Conservation (phyloP, 164 flowering plant genomes). For the Magnolia sinica region DNA sequence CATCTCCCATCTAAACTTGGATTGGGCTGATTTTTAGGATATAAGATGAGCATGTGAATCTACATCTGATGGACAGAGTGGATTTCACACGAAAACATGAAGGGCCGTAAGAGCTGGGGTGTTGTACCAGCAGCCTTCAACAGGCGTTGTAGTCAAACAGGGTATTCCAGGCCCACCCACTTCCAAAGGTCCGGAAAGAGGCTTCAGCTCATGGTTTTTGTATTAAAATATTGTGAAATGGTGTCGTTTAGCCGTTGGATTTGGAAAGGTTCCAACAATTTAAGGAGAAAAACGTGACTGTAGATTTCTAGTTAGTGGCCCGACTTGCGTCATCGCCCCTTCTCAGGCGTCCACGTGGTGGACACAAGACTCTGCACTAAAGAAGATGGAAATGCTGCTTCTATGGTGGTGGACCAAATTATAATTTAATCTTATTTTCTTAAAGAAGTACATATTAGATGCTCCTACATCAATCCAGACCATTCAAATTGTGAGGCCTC, state of each 20-base stretch:
- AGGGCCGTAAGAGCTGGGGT: too few relatives aligned
- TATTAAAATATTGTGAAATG: not conserved
- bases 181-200: not conserved
- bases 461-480: too few relatives aligned
- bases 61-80: too few relatives aligned
- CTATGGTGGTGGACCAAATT: not conserved
- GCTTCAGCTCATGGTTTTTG: not conserved
- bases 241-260: not conserved
- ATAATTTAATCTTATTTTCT: too few relatives aligned
- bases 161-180: not conserved
- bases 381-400: not conserved
- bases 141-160: too few relatives aligned
- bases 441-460: too few relatives aligned
- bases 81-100: too few relatives aligned
- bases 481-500: too few relatives aligned
- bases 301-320: not conserved
- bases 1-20: too few relatives aligned
- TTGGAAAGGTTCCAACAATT: not conserved
- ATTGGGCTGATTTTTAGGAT: too few relatives aligned
- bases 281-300: not conserved
- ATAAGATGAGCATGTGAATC: too few relatives aligned
- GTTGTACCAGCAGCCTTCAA: too few relatives aligned
- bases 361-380: not conserved
- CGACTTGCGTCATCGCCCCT: not conserved
- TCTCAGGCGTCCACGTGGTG: not conserved